Evolutionary conservation across 441 rosid genomes (phyloP), one percentile per base, ranked within the genome.

Genomic region (Pelargonium citronellum): DNA sequence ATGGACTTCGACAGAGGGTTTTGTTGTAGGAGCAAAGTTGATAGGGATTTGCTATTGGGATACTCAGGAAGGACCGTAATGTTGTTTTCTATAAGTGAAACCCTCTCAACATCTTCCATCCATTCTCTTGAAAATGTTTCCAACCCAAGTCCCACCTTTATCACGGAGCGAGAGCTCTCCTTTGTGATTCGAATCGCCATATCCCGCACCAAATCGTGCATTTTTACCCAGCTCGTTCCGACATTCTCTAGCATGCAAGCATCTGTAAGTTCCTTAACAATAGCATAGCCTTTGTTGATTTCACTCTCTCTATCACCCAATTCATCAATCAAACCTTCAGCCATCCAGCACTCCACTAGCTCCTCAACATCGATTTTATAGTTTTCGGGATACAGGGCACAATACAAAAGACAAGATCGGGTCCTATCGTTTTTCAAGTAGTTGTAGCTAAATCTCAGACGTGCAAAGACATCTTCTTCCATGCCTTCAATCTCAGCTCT

Each of bases 201-300:
- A 53, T 69, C 78, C 30, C 81, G 58, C 11, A 74, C 64, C 65
- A 78, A 43, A 65, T 72, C 74, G 64, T 79, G 82, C 79, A 79
- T 66, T 58, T 69, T 75, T 1, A 79, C 69, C 69, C 43, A 0
- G 7, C 15, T 7, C 4, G 51, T 34, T 63, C 63, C 69, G 53
- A 41, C 9, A 27, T 66, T 62, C 61, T 73, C 72, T 20, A 79
- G 39, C 34, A 75, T 15, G 67, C 79, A 46, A 5, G 71, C 81
- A 72, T 75, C 69, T 69, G 66, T 55, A 6, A 79, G 71, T 69
- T 72, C 71, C 57, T 69, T 64, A 11, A 72, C 11, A 7, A 79
- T 34, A 8, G 67, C 66, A 24, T 60, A 39, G 1, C 77, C 69
- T 39, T 63, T 67, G 41, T 61, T 65, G 16, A 44, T 46, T 22